Evolutionary conservation across 768 basidiomycete species (phyloP).

Genomic region (Mycena sanguinolenta): DNA sequence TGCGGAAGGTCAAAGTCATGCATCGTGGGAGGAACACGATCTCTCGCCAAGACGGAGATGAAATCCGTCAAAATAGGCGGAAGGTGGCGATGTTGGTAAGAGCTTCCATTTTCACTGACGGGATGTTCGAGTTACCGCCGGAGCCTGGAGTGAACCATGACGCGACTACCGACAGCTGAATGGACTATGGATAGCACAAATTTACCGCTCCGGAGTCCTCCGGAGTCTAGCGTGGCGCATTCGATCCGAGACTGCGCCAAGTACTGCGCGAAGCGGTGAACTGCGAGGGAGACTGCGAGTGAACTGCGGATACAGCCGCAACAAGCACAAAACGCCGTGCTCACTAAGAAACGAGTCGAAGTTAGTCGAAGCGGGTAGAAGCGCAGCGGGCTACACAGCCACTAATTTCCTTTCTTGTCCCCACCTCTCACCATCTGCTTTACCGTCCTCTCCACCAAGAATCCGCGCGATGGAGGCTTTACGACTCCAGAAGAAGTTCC

Average conservation of each 20-base stretch:
- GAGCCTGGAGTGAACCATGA: too few species aligned
- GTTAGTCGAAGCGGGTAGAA: too few species aligned
- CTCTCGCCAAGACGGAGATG: too few species aligned
- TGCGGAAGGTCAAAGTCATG: not conserved
- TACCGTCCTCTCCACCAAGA: not conserved
- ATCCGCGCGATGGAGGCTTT: slow-evolving; percentile 73
- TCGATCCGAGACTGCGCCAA: too few species aligned
- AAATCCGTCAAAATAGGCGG: too few species aligned
- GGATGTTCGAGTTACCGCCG: too few species aligned
- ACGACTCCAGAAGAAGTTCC: slow-evolving; percentile 91
- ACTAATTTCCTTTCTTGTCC: slow-evolving; percentile 24
- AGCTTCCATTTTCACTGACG: too few species aligned
- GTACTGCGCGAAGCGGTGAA: slow-evolving; percentile 21
- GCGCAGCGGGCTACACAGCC: slow-evolving; percentile 11
- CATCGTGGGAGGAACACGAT: not conserved
- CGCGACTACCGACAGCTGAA: too few species aligned
- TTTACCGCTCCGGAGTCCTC: too few species aligned
- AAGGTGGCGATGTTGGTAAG: too few species aligned
- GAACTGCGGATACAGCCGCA: not conserved
- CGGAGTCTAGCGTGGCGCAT: too few species aligned
- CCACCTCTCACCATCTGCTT: not conserved
- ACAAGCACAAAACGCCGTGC: not conserved
- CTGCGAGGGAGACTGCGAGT: slow-evolving; percentile 2
- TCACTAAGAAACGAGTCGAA: not conserved
- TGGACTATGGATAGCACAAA: too few species aligned